These are phyloP conservation scores for Polymyxa betae DNA, from an alignment of 208 protist genomes.

Conservation along the genomic window DNA sequence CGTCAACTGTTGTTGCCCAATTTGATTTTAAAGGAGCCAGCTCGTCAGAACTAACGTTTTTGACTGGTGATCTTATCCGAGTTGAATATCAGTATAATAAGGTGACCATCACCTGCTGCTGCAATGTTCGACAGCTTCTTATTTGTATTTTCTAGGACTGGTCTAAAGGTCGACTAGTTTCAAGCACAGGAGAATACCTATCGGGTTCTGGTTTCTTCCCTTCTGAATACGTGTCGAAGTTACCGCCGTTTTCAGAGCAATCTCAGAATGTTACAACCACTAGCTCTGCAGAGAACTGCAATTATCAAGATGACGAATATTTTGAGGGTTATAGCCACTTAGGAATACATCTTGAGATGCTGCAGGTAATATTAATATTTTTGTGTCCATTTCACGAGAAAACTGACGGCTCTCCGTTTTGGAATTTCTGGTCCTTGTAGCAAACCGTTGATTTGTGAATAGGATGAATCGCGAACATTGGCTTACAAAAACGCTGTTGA, in stretches of 20 bases:
- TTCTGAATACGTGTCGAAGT: not conserved
- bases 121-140: not conserved
- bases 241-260: not conserved
- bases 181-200: not conserved
- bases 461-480: slow-evolving; percentile 90
- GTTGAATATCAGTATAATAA: slow-evolving; percentile 27
- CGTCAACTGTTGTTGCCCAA: not conserved
- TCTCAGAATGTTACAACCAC: not conserved
- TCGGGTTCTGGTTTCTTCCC: slow-evolving; percentile 21
- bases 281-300: not conserved
- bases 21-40: slow-evolving; percentile 22
- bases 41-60: slow-evolving; percentile 7
- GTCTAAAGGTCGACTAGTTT: not conserved
- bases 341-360: slow-evolving; percentile 86
- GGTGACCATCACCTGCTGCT: not conserved
- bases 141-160: not conserved
- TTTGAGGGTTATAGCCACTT: slow-evolving; percentile 43
- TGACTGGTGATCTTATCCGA: not conserved
- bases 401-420: not conserved
- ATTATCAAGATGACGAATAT: slow-evolving; percentile 56
- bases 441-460: too few species aligned
- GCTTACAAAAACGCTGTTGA: slow-evolving; percentile 93
- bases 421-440: too few species aligned
- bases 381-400: not conserved
- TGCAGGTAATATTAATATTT: slow-evolving; percentile 77